These are phyloP conservation scores for Silene noctiflora DNA, from an alignment of 179 eudicot species.

Conservation along the genomic window DNA sequence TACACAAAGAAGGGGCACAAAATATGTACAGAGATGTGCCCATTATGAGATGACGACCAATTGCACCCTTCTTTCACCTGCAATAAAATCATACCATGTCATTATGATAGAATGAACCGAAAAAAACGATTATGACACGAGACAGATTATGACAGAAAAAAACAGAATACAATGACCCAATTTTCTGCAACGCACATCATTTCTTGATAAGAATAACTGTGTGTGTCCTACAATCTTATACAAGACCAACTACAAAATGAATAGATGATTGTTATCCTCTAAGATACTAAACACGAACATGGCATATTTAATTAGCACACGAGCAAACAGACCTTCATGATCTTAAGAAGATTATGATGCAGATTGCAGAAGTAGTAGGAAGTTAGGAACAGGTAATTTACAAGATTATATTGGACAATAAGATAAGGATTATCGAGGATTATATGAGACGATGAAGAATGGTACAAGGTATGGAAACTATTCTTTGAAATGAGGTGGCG, in stretches of 20 bases:
- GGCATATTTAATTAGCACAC: background rate
- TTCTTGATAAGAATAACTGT: no score
- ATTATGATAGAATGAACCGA: background rate
- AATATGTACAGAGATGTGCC: constrained; percentile 31
- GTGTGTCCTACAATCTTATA: background rate
- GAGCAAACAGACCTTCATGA: background rate
- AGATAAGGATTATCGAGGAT: background rate
- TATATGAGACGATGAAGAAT: background rate
- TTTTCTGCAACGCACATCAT: no score
- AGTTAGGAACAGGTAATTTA: background rate
- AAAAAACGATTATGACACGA: no score
- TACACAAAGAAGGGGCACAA: constrained; percentile 30
- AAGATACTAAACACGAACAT: background rate
- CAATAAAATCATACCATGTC: constrained; percentile 6
- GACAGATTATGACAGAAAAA: no score
- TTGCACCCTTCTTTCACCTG: constrained; percentile 31
- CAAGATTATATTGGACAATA: no score
- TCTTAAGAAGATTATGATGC: background rate
- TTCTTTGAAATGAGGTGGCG: background rate
- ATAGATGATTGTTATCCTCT: background rate
- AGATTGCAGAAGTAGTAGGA: background rate
- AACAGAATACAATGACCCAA: no score
- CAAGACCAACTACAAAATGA: background rate
- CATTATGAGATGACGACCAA: constrained; percentile 19
- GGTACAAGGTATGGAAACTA: background rate